Conservation (phyloP, 202 grass and related monocot species). For the Elaeis oleifera region DNA sequence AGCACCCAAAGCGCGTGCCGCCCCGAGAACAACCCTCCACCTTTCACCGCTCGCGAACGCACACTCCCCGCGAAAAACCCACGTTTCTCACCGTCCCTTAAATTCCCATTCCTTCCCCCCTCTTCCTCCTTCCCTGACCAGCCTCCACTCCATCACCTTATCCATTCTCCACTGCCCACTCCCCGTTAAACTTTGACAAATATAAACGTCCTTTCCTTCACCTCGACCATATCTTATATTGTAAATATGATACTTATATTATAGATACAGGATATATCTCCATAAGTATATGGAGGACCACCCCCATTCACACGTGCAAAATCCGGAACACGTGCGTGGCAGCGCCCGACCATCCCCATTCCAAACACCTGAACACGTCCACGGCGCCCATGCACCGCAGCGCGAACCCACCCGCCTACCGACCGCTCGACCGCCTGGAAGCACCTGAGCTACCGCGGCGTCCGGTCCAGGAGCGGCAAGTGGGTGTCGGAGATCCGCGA, state of each 20-base stretch:
- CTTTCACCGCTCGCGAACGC: conserved; percentile 1
- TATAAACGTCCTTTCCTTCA: too few relatives aligned
- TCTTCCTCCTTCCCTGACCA: conserved; percentile 4
- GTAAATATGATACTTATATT: too few relatives aligned
- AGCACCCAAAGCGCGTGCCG: conserved; percentile 17
- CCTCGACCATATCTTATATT: too few relatives aligned
- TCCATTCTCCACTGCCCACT: too few relatives aligned
- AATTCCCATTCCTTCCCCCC: conserved; percentile 12
- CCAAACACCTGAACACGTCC: background rate
- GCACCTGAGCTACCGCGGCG: conserved; percentile 68
- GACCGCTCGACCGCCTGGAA: background rate
- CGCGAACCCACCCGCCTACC: too few relatives aligned
- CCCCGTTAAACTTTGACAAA: too few relatives aligned
- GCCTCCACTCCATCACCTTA: too few relatives aligned
- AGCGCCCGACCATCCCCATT: background rate
- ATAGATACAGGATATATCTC: too few relatives aligned
- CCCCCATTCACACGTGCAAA: background rate
- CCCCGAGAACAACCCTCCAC: conserved; percentile 8
- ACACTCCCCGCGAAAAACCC: too few relatives aligned
- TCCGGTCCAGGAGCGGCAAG: conserved; percentile 44
- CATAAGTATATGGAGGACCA: conserved; percentile 2
- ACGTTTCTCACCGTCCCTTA: conserved; percentile 19
- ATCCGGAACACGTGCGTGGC: background rate
- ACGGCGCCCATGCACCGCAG: background rate
- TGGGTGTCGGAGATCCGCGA: conserved; percentile 25